phyloP scores from a whole-genome alignment of 495 filamentous ascomycete genomes.

The Talaromyces adpressus region DNA sequence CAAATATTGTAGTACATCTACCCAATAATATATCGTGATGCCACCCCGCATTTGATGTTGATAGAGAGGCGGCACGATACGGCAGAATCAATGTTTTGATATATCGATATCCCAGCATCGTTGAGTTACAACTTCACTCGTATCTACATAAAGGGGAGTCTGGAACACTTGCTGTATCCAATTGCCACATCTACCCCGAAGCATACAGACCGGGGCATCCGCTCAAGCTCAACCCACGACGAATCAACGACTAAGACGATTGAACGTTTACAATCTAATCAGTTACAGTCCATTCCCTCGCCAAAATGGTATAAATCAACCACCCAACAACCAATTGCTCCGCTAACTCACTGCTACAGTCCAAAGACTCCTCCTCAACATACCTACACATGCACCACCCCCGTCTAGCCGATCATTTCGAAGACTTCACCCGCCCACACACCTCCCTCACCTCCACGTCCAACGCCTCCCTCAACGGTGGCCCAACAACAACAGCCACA shows the following conservation, averaged over 20 bases:
- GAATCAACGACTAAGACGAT: no score
- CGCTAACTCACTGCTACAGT: conserved; percentile 35
- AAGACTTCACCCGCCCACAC: conserved; percentile 60
- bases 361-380: conserved; percentile 83
- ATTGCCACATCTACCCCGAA: neutral
- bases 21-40: neutral
- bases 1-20: neutral
- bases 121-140: neutral
- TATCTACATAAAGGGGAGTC: neutral
- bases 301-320: no score
- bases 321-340: no score
- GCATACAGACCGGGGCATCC: neutral
- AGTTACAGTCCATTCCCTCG: no score
- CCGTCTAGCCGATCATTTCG: conserved; percentile 82
- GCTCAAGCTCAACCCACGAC: neutral
- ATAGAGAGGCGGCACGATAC: neutral
- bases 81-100: conserved; percentile 5
- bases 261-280: no score
- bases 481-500: conserved; percentile 18
- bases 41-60: neutral
- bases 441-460: conserved; percentile 17
- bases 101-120: neutral
- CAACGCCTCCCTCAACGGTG: neutral
- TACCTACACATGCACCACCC: conserved; percentile 81
- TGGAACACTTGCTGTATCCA: neutral